A percentile compares a stretch with the other conserved stretches of the same genome.
Conservation (phyloP, 768 basidiomycete species). For the Cystobasidium onofrii region DNA sequence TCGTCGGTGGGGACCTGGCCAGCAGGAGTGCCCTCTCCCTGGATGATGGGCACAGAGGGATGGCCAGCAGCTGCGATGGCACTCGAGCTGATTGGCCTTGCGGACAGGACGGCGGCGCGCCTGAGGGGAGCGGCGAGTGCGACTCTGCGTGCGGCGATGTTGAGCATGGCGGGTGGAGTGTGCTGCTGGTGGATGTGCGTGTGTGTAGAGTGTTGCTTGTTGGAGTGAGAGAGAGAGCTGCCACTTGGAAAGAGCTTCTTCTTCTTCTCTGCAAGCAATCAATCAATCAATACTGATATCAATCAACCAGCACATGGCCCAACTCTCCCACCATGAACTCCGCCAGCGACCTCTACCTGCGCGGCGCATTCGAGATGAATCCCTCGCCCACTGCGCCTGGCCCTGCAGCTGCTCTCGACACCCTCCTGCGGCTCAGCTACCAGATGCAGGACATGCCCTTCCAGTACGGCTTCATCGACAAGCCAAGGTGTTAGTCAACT, state of each 20-base stretch:
- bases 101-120: background rate
- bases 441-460: slow-evolving; percentile 32
- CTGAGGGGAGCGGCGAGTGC: background rate
- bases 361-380: slow-evolving; percentile 1
- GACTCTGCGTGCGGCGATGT: background rate
- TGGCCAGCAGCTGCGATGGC: background rate
- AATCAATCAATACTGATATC: background rate
- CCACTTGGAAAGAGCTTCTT: background rate
- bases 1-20: slow-evolving; percentile 67
- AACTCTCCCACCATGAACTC: background rate
- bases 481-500: slow-evolving; percentile 38
- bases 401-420: background rate
- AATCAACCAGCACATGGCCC: background rate
- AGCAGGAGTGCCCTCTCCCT: slow-evolving; percentile 66
- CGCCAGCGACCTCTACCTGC: slow-evolving; percentile 18
- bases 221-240: background rate
- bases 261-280: background rate
- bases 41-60: slow-evolving; percentile 54
- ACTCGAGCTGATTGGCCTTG: slow-evolving; percentile 5
- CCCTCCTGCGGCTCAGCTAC: slow-evolving; percentile 1
- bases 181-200: background rate
- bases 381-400: background rate
- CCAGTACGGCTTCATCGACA: slow-evolving; percentile 34
- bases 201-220: background rate
- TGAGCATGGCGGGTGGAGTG: background rate